Base-by-base conservation (phyloP, 2,329 filamentous ascomycete genomes). In the Cercospora sojina region DNA sequence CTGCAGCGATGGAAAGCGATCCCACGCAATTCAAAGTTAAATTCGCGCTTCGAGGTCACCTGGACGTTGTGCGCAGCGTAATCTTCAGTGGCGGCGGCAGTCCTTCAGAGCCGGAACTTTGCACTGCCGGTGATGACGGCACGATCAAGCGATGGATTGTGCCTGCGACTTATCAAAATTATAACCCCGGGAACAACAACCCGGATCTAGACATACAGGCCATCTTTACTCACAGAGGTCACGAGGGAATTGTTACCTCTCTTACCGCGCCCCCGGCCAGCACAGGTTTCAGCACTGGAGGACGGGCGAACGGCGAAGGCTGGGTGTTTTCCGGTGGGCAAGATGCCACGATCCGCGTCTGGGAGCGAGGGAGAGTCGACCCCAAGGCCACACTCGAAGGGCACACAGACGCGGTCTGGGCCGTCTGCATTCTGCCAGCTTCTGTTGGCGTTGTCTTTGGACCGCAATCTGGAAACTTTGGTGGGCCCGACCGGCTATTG, bases 271-370 rank as follows among this genome's bases (percentile, higher is more conserved):
- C 92, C 84, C 93, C 92, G 2, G 89, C 92, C 2, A 90, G 92
- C 1, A 91, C 91, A 27, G 95, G 91, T 75, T 97, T 97, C 77
- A 91, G 92, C 7, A 96, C 92, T 18, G 92, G 93, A 38, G 93
- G 93, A 6, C 88, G 93, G 69, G 92, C 91, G 7, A 88, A 91
- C 73, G 94, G 94, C 32, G 95, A 98, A 73, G 95, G 95, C 29
- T 99, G 95, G 95, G 93, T 99, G 71, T 99, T 99, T 79, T 98
- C 94, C 5, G 95, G 95, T 67, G 95, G 95, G 3, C 93, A 97
- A 77, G 95, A 99, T 79, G 88, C 91, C 18, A 96, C 92, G 6
- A 89, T 99, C 41, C 88, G 93, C 31, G 93, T 99, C 0, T 99
- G 95, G 95, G 94, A 99, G 79, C 88, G 93, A 59, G 94, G 94